phyloP scores from a whole-genome alignment of 495 filamentous ascomycete genomes.

The Penicillium maclennaniae region DNA sequence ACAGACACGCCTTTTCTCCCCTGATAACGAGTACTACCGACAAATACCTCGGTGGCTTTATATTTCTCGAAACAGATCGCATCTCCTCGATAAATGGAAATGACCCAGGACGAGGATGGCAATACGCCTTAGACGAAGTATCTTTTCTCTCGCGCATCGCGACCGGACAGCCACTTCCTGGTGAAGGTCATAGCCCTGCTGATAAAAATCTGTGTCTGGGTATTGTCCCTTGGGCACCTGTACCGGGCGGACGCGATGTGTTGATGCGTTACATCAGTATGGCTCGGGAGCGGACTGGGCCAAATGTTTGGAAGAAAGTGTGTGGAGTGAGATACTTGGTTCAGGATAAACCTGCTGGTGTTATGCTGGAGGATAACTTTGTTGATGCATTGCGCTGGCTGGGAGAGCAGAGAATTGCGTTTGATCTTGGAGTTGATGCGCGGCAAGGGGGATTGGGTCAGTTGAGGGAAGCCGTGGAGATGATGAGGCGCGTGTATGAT shows the following conservation, averaged over 20 bases:
- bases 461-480: conserved; percentile 65
- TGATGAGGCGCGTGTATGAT: conserved; percentile 63
- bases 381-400: conserved; percentile 67
- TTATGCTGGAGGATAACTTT: conserved; percentile 57
- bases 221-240: conserved; percentile 78
- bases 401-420: conserved; percentile 57
- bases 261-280: conserved; percentile 48
- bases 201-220: conserved; percentile 57
- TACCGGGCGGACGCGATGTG: conserved; percentile 53
- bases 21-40: conserved; percentile 7
- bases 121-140: conserved; percentile 66
- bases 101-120: conserved; percentile 43
- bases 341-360: conserved; percentile 66
- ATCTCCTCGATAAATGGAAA: conserved; percentile 49
- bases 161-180: conserved; percentile 49
- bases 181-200: conserved; percentile 54
- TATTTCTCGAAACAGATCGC: conserved; percentile 80
- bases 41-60: conserved; percentile 56
- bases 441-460: conserved; percentile 64
- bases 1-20: conserved; percentile 31
- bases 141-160: conserved; percentile 61
- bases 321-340: conserved; percentile 77
- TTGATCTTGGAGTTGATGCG: conserved; percentile 81
- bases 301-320: conserved; percentile 48
- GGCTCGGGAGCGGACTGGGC: conserved; percentile 31